These are phyloP conservation scores for Plenodomus tracheiphilus DNA, from an alignment of 2,329 filamentous ascomycete species.

Conservation along the genomic window DNA sequence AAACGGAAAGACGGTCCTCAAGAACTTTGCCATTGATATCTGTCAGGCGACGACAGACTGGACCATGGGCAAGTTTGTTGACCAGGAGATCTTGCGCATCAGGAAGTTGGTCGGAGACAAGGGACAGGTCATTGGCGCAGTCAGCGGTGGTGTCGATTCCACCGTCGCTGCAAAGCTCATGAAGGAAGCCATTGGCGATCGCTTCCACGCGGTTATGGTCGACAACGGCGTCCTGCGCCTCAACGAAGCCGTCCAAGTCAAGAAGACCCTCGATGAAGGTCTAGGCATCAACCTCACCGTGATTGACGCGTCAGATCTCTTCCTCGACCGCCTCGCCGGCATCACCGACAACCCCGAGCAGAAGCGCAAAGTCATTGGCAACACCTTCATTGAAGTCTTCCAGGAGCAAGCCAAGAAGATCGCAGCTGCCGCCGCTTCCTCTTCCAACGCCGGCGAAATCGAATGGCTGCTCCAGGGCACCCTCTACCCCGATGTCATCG, in stretches of 20 bases:
- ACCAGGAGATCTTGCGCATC: constrained; percentile 80
- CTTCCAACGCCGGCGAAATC: constrained; percentile 71
- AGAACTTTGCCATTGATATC: constrained; percentile 84
- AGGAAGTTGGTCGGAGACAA: constrained; percentile 77
- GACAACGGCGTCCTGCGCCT: constrained; percentile 86
- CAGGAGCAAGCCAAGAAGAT: constrained; percentile 77
- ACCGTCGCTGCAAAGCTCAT: constrained; percentile 87
- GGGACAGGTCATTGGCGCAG: constrained; percentile 79
- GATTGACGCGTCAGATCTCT: constrained; percentile 75
- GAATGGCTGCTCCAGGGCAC: constrained; percentile 89
- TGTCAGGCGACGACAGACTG: constrained; percentile 77
- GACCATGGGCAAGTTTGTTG: constrained; percentile 83
- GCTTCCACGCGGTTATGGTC: constrained; percentile 83
- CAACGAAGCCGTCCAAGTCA: constrained; percentile 80
- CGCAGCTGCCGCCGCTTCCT: constrained; percentile 69
- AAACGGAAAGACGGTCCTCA: constrained; percentile 69
- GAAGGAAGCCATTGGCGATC: constrained; percentile 81
- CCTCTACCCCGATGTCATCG: constrained; percentile 75
- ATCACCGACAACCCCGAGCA: constrained; percentile 75
- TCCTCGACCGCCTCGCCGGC: constrained; percentile 75
- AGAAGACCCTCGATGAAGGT: constrained; percentile 75
- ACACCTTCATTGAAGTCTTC: constrained; percentile 80
- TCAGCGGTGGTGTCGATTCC: constrained; percentile 83
- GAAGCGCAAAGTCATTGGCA: constrained; percentile 90
- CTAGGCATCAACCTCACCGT: constrained; percentile 91